Evolutionary conservation across 1,284 basidiomycete genomes (phyloP).

Genomic region (Austroboletus rostrupii): DNA sequence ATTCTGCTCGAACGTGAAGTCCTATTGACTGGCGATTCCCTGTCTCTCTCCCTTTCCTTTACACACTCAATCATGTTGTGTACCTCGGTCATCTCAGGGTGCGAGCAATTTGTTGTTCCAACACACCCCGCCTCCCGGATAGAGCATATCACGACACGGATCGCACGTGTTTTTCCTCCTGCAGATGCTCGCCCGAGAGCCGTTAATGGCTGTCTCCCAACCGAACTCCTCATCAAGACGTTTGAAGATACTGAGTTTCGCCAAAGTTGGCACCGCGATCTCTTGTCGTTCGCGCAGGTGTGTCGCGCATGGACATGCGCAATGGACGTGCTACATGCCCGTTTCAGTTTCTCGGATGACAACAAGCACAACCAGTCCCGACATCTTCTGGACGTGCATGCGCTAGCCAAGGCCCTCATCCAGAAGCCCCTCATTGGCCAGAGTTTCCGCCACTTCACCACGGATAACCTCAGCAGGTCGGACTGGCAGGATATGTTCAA

Average conservation of each 20-base stretch:
- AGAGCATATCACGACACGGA: constrained; percentile 20
- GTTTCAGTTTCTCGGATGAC: constrained; percentile 20
- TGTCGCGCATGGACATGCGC: constrained; percentile 24
- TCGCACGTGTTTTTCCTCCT: constrained; percentile 19
- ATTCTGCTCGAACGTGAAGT: constrained; percentile 19
- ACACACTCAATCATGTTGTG: constrained; percentile 23
- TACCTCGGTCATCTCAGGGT: constrained; percentile 7
- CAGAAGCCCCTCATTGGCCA: constrained; percentile 8
- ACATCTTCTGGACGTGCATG: constrained; percentile 10
- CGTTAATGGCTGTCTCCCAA: constrained; percentile 15
- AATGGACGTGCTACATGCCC: constrained; percentile 19
- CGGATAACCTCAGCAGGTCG: constrained; percentile 12
- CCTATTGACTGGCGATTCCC: constrained; percentile 18
- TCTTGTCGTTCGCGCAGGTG: constrained; percentile 25
- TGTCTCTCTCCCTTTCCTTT: constrained; percentile 21
- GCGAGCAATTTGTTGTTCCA: constrained; percentile 1
- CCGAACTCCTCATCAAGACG: constrained; percentile 21
- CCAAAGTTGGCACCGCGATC: constrained; percentile 19
- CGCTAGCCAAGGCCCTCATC: constrained; percentile 12
- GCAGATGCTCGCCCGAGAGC: constrained; percentile 3
- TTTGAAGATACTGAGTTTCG: constrained; percentile 20
- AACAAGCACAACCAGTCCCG: not conserved
- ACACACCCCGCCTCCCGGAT: constrained; percentile 16
- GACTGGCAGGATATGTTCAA: constrained; percentile 1
- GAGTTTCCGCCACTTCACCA: constrained; percentile 17